Conservation (phyloP, 176 grass and related monocot genomes). For the Carex pumila region DNA sequence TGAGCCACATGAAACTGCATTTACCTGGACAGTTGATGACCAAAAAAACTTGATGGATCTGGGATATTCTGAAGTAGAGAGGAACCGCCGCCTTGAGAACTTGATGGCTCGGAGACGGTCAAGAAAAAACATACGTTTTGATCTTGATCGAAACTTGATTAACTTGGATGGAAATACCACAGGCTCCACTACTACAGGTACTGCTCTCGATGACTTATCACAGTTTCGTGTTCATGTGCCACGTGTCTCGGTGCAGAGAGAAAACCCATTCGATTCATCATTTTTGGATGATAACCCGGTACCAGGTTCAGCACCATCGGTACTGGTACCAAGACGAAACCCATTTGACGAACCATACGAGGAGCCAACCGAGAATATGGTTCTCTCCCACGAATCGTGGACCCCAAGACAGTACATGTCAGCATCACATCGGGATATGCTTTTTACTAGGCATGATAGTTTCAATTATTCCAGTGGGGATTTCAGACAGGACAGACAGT, state of each 20-base stretch:
- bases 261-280: slow-evolving; percentile 73
- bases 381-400: slow-evolving; percentile 27
- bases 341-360: slow-evolving; percentile 79
- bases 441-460: slow-evolving; percentile 68
- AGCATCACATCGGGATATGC: slow-evolving; percentile 45
- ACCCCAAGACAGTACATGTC: slow-evolving; percentile 21
- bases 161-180: slow-evolving; percentile 26
- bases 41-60: slow-evolving; percentile 93
- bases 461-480: slow-evolving; percentile 57
- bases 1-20: slow-evolving; percentile 39
- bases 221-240: slow-evolving; percentile 42
- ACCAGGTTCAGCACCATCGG: slow-evolving; percentile 86
- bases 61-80: slow-evolving; percentile 86
- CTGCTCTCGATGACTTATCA: slow-evolving; percentile 38
- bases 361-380: slow-evolving; percentile 21
- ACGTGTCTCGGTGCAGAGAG: slow-evolving; percentile 51
- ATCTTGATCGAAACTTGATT: slow-evolving; percentile 44
- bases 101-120: slow-evolving; percentile 78
- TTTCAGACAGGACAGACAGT: slow-evolving; percentile 29
- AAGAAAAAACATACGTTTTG: slow-evolving; percentile 69
- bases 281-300: slow-evolving; percentile 46
- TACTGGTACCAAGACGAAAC: slow-evolving; percentile 53
- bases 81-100: slow-evolving; percentile 82
- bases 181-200: slow-evolving; percentile 13
- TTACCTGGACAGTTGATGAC: slow-evolving; percentile 90